Conservation (phyloP, 768 basidiomycete species). For the Mycena rosella region DNA sequence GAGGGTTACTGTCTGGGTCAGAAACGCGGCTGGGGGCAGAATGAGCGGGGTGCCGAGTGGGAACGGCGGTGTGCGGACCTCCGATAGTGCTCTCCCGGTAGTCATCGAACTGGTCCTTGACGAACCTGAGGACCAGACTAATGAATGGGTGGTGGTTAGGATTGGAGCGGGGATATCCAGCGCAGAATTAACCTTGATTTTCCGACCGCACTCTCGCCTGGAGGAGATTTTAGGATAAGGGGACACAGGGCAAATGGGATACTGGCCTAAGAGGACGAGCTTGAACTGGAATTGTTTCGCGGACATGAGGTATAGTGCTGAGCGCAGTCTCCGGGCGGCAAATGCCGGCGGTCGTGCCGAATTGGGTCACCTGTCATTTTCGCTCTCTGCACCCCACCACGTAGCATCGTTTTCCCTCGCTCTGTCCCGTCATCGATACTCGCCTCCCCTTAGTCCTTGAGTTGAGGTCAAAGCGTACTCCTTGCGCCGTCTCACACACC, state of each 20-base stretch:
- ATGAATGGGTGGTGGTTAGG: constrained; percentile 43
- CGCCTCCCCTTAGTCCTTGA: constrained; percentile 37
- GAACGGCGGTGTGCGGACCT: constrained; percentile 58
- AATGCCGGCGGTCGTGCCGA: neutral
- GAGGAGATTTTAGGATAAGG: constrained; percentile 32
- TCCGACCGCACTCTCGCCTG: constrained; percentile 98
- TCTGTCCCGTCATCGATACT: constrained; percentile 6
- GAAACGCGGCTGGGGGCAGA: constrained; percentile 82
- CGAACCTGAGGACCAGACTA: constrained; percentile 95
- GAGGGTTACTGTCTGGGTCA: constrained; percentile 96
- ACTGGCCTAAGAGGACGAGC: constrained; percentile 92
- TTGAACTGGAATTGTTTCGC: constrained; percentile 95
- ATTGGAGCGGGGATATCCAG: constrained; percentile 32
- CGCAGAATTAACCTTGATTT: constrained; percentile 80
- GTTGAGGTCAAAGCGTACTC: constrained; percentile 37
- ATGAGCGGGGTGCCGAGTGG: constrained; percentile 34
- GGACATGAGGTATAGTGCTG: constrained; percentile 72
- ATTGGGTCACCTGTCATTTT: neutral
- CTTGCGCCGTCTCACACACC: constrained; percentile 21
- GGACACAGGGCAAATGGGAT: neutral
- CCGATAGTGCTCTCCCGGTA: constrained; percentile 96
- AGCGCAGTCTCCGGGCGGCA: constrained; percentile 39
- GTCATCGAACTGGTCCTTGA: constrained; percentile 96
- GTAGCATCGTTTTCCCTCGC: constrained; percentile 25
- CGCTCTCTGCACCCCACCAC: constrained; percentile 25